Conservation (phyloP, 208 protist genomes). For the Leishmania tarentolae region DNA sequence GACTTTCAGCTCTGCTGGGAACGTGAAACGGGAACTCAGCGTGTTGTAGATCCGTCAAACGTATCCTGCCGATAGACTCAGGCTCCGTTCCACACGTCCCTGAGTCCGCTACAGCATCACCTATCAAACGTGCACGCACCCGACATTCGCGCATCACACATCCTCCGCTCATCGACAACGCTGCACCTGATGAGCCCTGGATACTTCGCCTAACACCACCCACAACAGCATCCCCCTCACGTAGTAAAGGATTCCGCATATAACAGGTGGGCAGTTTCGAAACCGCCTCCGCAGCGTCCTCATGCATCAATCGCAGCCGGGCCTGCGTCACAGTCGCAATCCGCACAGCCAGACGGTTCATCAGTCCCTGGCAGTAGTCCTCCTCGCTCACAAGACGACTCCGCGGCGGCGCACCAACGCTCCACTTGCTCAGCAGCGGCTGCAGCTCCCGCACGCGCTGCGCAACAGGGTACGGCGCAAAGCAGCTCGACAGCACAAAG, state of each 20-base stretch:
- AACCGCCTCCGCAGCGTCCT: conserved; percentile 28
- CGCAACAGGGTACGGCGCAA: conserved; percentile 39
- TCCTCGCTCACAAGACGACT: conserved; percentile 3
- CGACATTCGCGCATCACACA: background rate
- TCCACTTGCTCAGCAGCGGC: conserved; percentile 6
- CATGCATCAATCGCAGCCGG: conserved; percentile 21
- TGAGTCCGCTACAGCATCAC: no score
- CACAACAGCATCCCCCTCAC: background rate
- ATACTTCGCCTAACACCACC: background rate
- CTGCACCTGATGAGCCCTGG: no score
- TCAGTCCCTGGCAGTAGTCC: conserved; percentile 6
- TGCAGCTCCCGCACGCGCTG: conserved; percentile 6
- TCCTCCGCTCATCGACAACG: no score
- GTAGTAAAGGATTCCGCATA: background rate
- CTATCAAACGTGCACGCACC: background rate
- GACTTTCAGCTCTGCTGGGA: background rate
- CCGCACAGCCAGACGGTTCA: background rate
- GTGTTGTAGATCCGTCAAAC: no score
- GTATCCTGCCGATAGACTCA: no score
- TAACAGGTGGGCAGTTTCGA: background rate
- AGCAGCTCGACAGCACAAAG: conserved; percentile 38
- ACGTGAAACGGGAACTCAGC: background rate
- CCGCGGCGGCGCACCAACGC: conserved; percentile 6
- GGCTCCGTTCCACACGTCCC: no score
- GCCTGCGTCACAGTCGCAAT: background rate